phyloP scores from a whole-genome alignment of 345 rosid genomes.

The Noccaea bulbosa region DNA sequence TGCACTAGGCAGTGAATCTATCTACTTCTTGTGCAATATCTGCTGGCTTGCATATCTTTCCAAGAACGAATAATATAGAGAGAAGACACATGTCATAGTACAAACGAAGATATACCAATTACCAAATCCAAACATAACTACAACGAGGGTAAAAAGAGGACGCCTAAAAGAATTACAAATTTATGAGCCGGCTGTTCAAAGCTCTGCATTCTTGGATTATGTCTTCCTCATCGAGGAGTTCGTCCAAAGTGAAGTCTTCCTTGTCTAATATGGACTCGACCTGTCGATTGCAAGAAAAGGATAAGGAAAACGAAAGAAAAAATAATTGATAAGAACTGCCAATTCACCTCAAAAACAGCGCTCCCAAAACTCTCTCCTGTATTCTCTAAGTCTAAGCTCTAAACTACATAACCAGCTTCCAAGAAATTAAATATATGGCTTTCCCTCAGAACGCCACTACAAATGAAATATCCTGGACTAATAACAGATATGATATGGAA shows the following conservation, averaged over 20 bases:
- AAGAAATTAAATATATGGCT: conserved; percentile 7
- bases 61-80: conserved; percentile 24
- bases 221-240: conserved; percentile 98
- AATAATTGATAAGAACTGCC: background rate
- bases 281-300: conserved; percentile 46
- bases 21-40: conserved; percentile 34
- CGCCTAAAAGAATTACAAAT: conserved; percentile 65
- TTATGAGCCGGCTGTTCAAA: conserved; percentile 91
- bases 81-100: conserved; percentile 33
- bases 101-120: conserved; percentile 4
- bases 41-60: conserved; percentile 14
- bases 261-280: conserved; percentile 90
- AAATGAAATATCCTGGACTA: background rate
- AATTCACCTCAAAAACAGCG: background rate
- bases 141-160: conserved; percentile 9
- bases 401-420: conserved; percentile 12
- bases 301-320: background rate
- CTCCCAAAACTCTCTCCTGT: background rate
- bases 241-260: conserved; percentile 92
- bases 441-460: background rate
- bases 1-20: conserved; percentile 12
- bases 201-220: conserved; percentile 99
- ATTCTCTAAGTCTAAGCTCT: background rate
- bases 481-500: background rate
- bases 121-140: conserved; percentile 29